Percentiles rank a stretch among this genome's conserved stretches.
phyloP scores from a whole-genome alignment of 805 yeast genomes.

The Schwanniomyces sp. region DNA sequence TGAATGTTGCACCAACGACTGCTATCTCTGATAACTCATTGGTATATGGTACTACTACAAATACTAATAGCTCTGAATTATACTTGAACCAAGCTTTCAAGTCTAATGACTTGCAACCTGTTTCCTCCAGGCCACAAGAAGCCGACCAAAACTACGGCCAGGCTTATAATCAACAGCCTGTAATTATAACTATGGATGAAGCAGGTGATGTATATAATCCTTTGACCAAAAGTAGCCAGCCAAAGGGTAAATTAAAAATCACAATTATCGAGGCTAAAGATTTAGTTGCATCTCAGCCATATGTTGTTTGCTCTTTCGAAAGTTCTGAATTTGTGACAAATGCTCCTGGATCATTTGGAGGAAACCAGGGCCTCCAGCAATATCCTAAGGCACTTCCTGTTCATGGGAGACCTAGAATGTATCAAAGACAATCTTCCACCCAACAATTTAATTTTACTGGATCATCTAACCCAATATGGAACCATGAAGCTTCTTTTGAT shows the following conservation, averaged over 20 bases:
- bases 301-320: constrained; percentile 89
- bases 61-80: constrained; percentile 18
- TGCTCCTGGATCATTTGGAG: constrained; percentile 59
- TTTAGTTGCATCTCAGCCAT: constrained; percentile 68
- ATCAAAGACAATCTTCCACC: constrained; percentile 39
- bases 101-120: constrained; percentile 1
- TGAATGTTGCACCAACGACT: constrained; percentile 58
- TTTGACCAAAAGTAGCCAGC: constrained; percentile 35
- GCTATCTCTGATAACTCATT: constrained; percentile 62
- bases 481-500: constrained; percentile 90
- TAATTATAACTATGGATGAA: constrained; percentile 43
- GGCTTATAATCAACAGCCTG: constrained; percentile 13
- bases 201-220: constrained; percentile 32
- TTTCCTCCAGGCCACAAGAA: constrained; percentile 2
- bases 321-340: constrained; percentile 86
- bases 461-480: constrained; percentile 77
- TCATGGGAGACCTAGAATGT: constrained; percentile 30
- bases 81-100: constrained; percentile 24
- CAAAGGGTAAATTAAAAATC: constrained; percentile 82
- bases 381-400: constrained; percentile 12
- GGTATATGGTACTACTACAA: constrained; percentile 61
- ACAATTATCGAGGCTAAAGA: constrained; percentile 78
- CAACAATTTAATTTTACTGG: constrained; percentile 30
- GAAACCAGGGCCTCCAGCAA: constrained; percentile 18
- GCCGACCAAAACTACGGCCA: constrained; percentile 1